Evolutionary conservation across 2,329 filamentous ascomycete species (phyloP).

Genomic region (Elsinoe ampelina): DNA sequence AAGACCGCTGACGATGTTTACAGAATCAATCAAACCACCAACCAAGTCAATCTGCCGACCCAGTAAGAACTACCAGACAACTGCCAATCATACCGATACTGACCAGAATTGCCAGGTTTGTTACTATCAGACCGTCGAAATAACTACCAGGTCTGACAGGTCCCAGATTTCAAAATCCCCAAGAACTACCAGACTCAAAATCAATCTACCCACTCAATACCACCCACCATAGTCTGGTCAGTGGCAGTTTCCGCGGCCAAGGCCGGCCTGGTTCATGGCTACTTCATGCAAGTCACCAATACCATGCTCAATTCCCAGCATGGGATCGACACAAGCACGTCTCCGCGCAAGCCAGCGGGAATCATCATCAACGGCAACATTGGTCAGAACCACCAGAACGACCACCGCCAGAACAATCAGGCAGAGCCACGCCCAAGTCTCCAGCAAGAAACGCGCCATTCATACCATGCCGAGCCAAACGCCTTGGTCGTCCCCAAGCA

Average conservation of each 20-base stretch:
- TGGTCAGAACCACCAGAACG: neutral
- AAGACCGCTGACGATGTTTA: conserved; percentile 7
- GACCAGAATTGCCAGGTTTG: neutral
- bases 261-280: conserved; percentile 11
- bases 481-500: neutral
- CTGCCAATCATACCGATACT: neutral
- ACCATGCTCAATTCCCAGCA: conserved; percentile 3
- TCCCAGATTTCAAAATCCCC: neutral
- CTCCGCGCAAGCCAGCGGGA: neutral
- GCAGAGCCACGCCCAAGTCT: neutral
- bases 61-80: neutral
- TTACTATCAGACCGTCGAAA: too few relatives aligned
- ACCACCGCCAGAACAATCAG: neutral
- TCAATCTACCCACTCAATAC: neutral
- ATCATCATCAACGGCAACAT: conserved; percentile 8
- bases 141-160: neutral
- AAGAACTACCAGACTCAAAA: neutral
- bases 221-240: conserved; percentile 11
- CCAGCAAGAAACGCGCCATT: neutral
- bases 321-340: neutral
- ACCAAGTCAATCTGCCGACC: neutral
- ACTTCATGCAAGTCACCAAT: neutral
- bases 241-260: conserved; percentile 4
- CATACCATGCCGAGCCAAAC: neutral
- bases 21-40: conserved; percentile 6